Percentiles rank a stretch among this genome's conserved stretches.
These are phyloP conservation scores for Neurospora sp. DNA, from an alignment of 2,329 filamentous ascomycete genomes.

Conservation along the genomic window DNA sequence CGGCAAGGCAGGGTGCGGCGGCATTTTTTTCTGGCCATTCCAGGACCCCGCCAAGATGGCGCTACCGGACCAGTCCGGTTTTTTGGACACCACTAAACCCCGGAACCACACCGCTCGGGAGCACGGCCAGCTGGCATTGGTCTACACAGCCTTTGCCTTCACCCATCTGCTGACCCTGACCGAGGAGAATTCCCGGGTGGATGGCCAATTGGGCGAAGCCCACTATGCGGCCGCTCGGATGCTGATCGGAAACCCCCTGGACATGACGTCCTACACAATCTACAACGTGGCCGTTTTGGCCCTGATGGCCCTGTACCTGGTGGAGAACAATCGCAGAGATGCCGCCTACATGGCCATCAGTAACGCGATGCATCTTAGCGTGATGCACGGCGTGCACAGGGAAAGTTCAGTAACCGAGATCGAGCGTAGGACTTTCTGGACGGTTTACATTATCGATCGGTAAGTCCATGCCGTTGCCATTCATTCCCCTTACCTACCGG, in stretches of 20 bases:
- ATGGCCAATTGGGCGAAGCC: conserved; percentile 28
- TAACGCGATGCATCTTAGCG: conserved; percentile 36
- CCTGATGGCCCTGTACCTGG: conserved; percentile 38
- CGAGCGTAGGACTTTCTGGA: conserved; percentile 40
- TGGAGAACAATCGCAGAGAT: conserved; percentile 39
- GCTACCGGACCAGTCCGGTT: conserved; percentile 19
- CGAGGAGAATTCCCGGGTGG: conserved; percentile 20
- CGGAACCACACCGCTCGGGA: conserved; percentile 2
- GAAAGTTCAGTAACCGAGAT: conserved; percentile 31
- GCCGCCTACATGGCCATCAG: conserved; percentile 37
- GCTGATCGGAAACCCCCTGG: conserved; percentile 37
- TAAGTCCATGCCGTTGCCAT: conserved; percentile 16
- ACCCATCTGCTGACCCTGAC: conserved; percentile 24
- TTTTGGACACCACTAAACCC: neutral
- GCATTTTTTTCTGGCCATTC: conserved; percentile 39
- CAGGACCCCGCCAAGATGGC: conserved; percentile 11
- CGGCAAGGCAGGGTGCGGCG: conserved; percentile 27
- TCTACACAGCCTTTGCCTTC: conserved; percentile 36
- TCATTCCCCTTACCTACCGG: neutral
- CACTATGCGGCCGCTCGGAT: conserved; percentile 34
- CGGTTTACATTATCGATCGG: conserved; percentile 39
- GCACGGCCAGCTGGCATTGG: conserved; percentile 32
- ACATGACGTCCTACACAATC: conserved; percentile 31
- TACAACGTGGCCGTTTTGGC: conserved; percentile 34
- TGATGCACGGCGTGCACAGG: conserved; percentile 38